These are phyloP conservation scores for Yarrowia sp. DNA, from an alignment of 805 yeast species.

Conservation along the genomic window DNA sequence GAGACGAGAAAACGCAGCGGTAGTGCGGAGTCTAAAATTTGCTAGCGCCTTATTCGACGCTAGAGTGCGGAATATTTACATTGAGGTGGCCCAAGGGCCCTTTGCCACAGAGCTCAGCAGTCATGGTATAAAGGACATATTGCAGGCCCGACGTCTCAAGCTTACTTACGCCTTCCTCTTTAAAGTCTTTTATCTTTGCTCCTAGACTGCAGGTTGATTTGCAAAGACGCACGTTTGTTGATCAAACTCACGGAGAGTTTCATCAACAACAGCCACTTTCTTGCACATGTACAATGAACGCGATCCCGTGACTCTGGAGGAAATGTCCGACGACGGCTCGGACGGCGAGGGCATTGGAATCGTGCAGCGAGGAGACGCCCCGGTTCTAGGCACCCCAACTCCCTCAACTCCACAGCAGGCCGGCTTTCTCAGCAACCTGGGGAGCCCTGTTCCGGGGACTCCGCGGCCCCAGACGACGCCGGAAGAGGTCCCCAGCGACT, in stretches of 20 bases:
- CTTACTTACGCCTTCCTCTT: background rate
- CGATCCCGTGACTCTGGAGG: conserved; percentile 27
- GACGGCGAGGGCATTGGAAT: background rate
- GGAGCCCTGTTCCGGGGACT: conserved; percentile 1
- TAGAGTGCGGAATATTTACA: conserved; percentile 7
- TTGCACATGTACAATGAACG: conserved; percentile 26
- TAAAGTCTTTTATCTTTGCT: background rate
- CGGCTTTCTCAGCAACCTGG: conserved; percentile 9
- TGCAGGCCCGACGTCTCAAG: background rate
- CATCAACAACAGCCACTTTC: too few species aligned
- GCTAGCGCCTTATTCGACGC: background rate
- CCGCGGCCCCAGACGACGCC: background rate
- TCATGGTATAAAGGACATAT: background rate
- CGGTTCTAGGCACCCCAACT: background rate
- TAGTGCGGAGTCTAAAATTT: too few species aligned
- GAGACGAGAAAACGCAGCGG: too few species aligned
- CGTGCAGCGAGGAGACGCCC: background rate
- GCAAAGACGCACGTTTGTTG: background rate
- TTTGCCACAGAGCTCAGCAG: background rate
- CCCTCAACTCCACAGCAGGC: conserved; percentile 19
- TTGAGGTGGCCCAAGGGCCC: background rate
- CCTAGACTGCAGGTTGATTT: background rate
- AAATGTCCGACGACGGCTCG: conserved; percentile 12
- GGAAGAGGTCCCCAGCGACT: conserved; percentile 4
- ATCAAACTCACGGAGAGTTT: background rate